Percentiles rank a stretch among this genome's conserved stretches.
Evolutionary conservation across 192 early-diverging fungal genomes (phyloP).

Genomic region (Coemansia sp.): DNA sequence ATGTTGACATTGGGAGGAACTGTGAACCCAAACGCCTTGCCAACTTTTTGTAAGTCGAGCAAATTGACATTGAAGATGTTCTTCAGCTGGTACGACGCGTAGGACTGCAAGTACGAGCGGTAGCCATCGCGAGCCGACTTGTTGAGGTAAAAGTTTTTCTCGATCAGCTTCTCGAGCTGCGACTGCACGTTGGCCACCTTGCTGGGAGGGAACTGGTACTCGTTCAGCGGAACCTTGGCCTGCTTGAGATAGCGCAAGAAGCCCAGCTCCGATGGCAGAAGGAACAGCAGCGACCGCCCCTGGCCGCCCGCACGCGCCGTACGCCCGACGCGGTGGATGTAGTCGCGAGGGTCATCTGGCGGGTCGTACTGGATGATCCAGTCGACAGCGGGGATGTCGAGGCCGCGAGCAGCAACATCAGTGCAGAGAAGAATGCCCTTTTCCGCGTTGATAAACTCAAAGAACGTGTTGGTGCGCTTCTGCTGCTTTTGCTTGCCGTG

Average conservation of each 20-base stretch:
- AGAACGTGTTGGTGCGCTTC: conserved; percentile 98
- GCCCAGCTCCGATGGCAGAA: conserved; percentile 91
- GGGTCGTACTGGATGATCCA: conserved; percentile 99
- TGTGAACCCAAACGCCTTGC: conserved; percentile 93
- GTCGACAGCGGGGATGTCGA: conserved; percentile 98
- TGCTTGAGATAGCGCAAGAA: conserved; percentile 98
- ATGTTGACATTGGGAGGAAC: conserved; percentile 93
- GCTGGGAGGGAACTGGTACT: conserved; percentile 95
- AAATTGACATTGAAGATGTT: conserved; percentile 93
- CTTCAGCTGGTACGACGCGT: conserved; percentile 95
- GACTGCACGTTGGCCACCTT: conserved; percentile 98
- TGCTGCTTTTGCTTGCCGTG: conserved; percentile 98
- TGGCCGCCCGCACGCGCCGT: conserved; percentile 91
- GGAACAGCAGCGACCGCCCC: conserved; percentile 94
- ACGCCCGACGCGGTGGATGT: conserved; percentile 95
- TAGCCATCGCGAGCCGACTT: conserved; percentile 95
- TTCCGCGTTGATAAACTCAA: conserved; percentile 97
- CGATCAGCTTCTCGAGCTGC: conserved; percentile 94
- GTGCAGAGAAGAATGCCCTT: conserved; percentile 94
- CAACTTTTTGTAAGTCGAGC: conserved; percentile 91
- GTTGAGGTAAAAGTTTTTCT: conserved; percentile 98
- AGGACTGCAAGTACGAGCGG: conserved; percentile 94
- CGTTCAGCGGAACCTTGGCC: conserved; percentile 98
- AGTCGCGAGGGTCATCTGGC: conserved; percentile 98
- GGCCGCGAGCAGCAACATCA: conserved; percentile 96